phyloP scores from a whole-genome alignment of 768 basidiomycete species.

The Suillus luteus region DNA sequence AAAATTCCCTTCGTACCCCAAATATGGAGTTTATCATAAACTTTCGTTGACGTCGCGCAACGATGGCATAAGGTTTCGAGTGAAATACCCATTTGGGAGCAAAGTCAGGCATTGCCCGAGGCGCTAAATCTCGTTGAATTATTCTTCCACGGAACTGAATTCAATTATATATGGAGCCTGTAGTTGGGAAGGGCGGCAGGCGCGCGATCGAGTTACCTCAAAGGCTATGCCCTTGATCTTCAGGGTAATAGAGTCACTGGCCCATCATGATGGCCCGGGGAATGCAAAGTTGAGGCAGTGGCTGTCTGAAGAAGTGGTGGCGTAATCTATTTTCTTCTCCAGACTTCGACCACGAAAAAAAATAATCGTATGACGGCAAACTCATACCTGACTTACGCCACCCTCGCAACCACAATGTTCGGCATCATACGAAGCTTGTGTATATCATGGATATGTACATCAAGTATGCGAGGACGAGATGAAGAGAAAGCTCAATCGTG shows the following conservation, averaged over 20 bases:
- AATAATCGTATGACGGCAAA: conserved; percentile 3
- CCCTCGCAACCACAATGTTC: conserved; percentile 5
- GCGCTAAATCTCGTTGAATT: neutral
- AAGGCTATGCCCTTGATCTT: conserved; percentile 22
- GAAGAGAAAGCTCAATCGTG: conserved; percentile 27
- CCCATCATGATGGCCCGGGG: conserved; percentile 7
- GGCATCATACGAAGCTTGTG: conserved; percentile 4
- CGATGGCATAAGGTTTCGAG: conserved; percentile 16
- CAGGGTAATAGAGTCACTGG: conserved; percentile 12
- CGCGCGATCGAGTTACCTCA: conserved; percentile 24
- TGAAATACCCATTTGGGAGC: conserved; percentile 11
- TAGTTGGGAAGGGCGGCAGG: conserved; percentile 17
- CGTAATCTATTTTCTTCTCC: neutral
- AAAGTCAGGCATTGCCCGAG: conserved; percentile 10
- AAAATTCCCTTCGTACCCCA: conserved; percentile 17
- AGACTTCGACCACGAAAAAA: neutral
- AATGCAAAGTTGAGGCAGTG: neutral
- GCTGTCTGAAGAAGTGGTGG: neutral
- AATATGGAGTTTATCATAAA: conserved; percentile 18
- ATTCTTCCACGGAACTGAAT: conserved; percentile 9
- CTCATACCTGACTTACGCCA: too few species aligned
- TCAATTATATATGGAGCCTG: conserved; percentile 13
- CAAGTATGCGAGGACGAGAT: neutral
- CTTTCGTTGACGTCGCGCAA: conserved; percentile 29
- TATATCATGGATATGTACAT: neutral